Evolutionary conservation across 2,329 filamentous ascomycete species (phyloP).

Genomic region (Penicillium sp.): DNA sequence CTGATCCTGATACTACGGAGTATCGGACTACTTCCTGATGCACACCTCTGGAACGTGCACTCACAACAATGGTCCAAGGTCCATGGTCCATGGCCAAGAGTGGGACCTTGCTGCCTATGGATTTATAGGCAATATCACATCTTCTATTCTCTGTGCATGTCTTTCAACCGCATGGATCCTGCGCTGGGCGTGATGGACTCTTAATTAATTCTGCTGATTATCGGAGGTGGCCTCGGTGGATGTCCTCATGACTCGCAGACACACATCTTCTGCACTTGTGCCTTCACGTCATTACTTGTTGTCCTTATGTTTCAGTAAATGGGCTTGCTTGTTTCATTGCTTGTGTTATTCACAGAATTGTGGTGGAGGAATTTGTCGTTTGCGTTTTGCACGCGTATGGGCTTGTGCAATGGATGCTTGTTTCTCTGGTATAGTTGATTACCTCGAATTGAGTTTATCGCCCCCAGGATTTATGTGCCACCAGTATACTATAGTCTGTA

Average conservation of each 20-base stretch:
- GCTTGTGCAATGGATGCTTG: slow-evolving; percentile 4
- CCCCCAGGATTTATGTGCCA: not conserved
- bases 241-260: not conserved
- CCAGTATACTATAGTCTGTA: not conserved
- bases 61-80: not conserved
- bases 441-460: not conserved
- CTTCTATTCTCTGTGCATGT: slow-evolving; percentile 26
- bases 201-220: slow-evolving; percentile 11
- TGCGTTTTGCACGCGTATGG: slow-evolving; percentile 4
- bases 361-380: not conserved
- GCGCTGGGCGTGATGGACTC: slow-evolving; percentile 24
- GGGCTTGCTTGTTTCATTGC: not conserved
- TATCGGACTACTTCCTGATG: not conserved
- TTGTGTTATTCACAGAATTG: slow-evolving; percentile 2
- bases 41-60: not conserved
- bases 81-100: not conserved
- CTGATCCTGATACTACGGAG: not conserved
- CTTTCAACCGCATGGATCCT: slow-evolving; percentile 19
- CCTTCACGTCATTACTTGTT: not conserved
- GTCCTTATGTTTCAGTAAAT: not conserved
- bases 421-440: slow-evolving; percentile 13
- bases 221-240: not conserved
- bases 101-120: slow-evolving; percentile 3
- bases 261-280: not conserved
- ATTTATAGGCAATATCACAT: slow-evolving; percentile 16